Percentiles rank a stretch among this genome's conserved stretches.
phyloP scores from a whole-genome alignment of 768 basidiomycete genomes.

The Termitomyces sp. region DNA sequence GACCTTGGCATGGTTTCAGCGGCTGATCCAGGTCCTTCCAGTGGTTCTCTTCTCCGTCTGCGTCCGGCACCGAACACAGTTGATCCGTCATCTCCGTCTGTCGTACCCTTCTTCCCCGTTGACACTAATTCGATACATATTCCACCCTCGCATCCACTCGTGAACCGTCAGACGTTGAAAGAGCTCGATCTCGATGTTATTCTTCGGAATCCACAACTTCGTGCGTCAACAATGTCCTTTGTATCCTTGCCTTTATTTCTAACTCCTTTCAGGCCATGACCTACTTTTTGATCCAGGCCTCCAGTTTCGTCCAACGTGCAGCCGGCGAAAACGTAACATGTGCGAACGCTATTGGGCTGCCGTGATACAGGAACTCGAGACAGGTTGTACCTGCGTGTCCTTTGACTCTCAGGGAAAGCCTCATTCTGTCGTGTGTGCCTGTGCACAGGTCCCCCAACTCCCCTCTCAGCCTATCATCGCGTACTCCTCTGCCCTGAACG shows the following conservation, averaged over 20 bases:
- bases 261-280: constrained; percentile 64
- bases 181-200: constrained; percentile 86
- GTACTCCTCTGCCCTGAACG: constrained; percentile 37
- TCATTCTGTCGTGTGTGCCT: constrained; percentile 54
- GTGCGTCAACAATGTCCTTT: constrained; percentile 49
- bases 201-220: constrained; percentile 85
- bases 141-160: constrained; percentile 68
- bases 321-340: constrained; percentile 65
- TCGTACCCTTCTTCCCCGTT: constrained; percentile 32
- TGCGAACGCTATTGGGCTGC: constrained; percentile 86
- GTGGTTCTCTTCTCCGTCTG: constrained; percentile 39
- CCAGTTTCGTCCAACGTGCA: constrained; percentile 77
- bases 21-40: constrained; percentile 40
- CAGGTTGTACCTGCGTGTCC: constrained; percentile 82
- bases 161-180: constrained; percentile 79
- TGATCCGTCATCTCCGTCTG: constrained; percentile 26
- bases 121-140: constrained; percentile 52
- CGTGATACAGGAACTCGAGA: constrained; percentile 70
- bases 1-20: constrained; percentile 43
- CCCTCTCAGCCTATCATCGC: constrained; percentile 38
- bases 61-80: constrained; percentile 22
- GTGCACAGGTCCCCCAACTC: constrained; percentile 40
- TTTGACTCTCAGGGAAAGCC: constrained; percentile 59
- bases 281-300: constrained; percentile 83
- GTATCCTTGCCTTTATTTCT: constrained; percentile 13